Percentiles rank a stretch among this genome's conserved stretches.
These are phyloP conservation scores for Ogataea glucozyma DNA, from an alignment of 805 yeast species.

Conservation along the genomic window DNA sequence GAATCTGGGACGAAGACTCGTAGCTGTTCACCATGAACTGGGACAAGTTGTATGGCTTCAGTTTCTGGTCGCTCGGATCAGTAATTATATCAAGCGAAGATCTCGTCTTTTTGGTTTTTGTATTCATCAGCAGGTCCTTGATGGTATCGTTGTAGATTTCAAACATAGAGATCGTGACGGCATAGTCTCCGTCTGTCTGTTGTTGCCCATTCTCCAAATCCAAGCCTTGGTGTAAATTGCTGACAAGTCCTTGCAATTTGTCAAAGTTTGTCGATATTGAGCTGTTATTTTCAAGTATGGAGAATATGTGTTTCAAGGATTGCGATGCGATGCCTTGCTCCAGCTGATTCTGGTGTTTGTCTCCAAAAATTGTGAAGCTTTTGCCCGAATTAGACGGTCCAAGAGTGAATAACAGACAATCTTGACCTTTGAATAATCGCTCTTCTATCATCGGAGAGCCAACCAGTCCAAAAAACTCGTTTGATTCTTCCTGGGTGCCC, in stretches of 20 bases:
- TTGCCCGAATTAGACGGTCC: constrained; percentile 60
- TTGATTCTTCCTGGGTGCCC: constrained; percentile 33
- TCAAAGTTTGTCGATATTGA: constrained; percentile 12
- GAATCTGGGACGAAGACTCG: constrained; percentile 38
- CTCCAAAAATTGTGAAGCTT: constrained; percentile 40
- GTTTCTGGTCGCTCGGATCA: constrained; percentile 44
- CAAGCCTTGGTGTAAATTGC: constrained; percentile 16
- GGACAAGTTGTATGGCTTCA: constrained; percentile 45
- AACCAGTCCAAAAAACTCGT: constrained; percentile 38
- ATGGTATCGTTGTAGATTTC: constrained; percentile 52
- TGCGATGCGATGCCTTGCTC: constrained; percentile 21
- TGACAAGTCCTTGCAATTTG: constrained; percentile 11
- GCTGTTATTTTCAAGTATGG: constrained; percentile 12
- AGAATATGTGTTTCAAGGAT: constrained; percentile 28
- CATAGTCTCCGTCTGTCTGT: constrained; percentile 25
- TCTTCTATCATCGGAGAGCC: constrained; percentile 37
- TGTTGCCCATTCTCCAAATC: not conserved
- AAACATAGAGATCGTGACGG: constrained; percentile 51
- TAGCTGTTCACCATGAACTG: constrained; percentile 40
- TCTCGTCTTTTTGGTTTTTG: constrained; percentile 19
- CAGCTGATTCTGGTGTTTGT: constrained; percentile 14
- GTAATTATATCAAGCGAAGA: constrained; percentile 42
- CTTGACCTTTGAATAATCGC: constrained; percentile 35
- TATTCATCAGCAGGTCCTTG: constrained; percentile 39
- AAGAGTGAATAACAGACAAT: constrained; percentile 47